Evolutionary conservation across 176 grass and related monocot genomes (phyloP).

Genomic region (Juncus inflexus): DNA sequence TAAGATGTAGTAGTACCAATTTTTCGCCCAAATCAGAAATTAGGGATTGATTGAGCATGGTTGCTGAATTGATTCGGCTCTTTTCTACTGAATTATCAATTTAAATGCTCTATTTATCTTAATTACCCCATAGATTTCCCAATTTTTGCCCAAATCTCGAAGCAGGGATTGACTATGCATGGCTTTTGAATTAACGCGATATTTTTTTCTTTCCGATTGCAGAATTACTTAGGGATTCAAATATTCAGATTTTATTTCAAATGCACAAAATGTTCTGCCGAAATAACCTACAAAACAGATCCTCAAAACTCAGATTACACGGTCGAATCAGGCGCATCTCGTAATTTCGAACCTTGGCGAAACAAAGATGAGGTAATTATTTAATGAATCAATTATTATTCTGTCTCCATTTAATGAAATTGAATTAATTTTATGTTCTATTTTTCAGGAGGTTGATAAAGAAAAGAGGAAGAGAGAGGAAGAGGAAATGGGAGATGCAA

Average conservation of each 20-base stretch:
- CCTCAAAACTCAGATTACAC: slow-evolving; percentile 49
- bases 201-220: slow-evolving; percentile 6
- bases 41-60: too few species aligned
- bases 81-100: neutral
- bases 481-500: slow-evolving; percentile 57
- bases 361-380: slow-evolving; percentile 26
- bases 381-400: neutral
- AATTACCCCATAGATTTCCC: too few species aligned
- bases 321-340: slow-evolving; percentile 45
- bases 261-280: slow-evolving; percentile 43
- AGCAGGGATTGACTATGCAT: too few species aligned
- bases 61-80: too few species aligned
- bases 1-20: too few species aligned
- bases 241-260: slow-evolving; percentile 54
- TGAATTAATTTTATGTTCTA: slow-evolving; percentile 12
- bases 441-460: neutral
- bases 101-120: too few species aligned
- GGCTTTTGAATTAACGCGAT: neutral
- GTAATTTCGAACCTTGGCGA: slow-evolving; percentile 51
- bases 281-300: slow-evolving; percentile 49
- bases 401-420: neutral
- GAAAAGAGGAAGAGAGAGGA: slow-evolving; percentile 44
- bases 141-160: too few species aligned
- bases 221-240: slow-evolving; percentile 45
- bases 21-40: too few species aligned